These are phyloP conservation scores for Tillandsia leiboldiana DNA, from an alignment of 176 grass and related monocot genomes.

Conservation along the genomic window DNA sequence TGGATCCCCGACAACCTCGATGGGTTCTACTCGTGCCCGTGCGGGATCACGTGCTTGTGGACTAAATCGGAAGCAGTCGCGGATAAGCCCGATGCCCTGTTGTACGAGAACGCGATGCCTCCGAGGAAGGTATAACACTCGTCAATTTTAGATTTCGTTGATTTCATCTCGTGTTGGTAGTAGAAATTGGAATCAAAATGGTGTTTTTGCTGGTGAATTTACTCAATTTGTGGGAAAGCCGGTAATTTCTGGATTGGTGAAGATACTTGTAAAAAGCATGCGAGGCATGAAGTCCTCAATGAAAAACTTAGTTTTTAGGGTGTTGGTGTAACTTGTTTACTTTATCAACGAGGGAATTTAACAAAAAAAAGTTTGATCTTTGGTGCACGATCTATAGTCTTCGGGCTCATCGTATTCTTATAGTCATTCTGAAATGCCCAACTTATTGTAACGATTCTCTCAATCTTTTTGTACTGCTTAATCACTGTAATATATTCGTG, in stretches of 20 bases:
- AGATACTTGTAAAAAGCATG: too few relatives aligned
- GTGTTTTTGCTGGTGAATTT: too few relatives aligned
- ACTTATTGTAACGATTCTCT: too few relatives aligned
- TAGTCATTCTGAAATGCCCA: too few relatives aligned
- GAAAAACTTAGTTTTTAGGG: too few relatives aligned
- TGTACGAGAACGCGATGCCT: slow-evolving; percentile 60
- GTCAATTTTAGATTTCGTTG: not conserved
- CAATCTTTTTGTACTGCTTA: too few relatives aligned
- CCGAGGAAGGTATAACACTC: slow-evolving; percentile 39
- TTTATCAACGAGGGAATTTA: too few relatives aligned
- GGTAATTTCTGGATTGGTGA: not conserved
- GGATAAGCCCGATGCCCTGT: slow-evolving; percentile 61
- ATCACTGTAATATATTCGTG: not conserved
- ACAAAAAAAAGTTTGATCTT: too few relatives aligned
- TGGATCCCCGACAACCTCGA: slow-evolving; percentile 89
- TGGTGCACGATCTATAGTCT: too few relatives aligned
- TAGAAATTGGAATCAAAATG: not conserved
- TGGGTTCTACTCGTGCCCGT: slow-evolving; percentile 67
- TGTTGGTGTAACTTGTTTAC: too few relatives aligned
- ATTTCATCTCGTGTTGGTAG: not conserved
- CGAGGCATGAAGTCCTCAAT: too few relatives aligned
- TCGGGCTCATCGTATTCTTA: too few relatives aligned
- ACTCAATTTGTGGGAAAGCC: not conserved
- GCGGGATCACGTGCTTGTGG: slow-evolving; percentile 69
- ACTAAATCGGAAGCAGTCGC: slow-evolving; percentile 57